Percentiles rank a stretch among this genome's conserved stretches.
Conservation (phyloP, 2,329 filamentous ascomycete species). For the Sarocladium kiliense region DNA sequence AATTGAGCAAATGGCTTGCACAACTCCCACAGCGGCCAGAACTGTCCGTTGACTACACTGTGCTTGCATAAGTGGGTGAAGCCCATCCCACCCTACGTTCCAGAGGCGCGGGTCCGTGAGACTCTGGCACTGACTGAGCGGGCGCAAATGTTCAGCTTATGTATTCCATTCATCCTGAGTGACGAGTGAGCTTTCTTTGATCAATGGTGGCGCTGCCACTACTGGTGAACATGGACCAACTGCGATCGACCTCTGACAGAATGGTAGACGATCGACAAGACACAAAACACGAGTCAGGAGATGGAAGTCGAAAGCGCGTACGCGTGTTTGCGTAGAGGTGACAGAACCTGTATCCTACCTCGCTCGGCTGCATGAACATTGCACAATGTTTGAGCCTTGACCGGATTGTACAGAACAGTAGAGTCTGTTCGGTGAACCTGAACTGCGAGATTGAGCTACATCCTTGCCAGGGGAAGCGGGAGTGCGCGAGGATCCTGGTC, state of each 20-base stretch:
- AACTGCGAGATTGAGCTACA: not conserved
- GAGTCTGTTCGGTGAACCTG: too few relatives aligned
- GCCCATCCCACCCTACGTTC: not conserved
- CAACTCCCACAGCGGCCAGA: too few relatives aligned
- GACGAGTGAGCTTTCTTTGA: too few relatives aligned
- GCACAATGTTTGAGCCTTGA: too few relatives aligned
- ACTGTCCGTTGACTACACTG: not conserved
- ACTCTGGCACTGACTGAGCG: not conserved
- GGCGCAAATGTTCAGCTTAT: constrained; percentile 1
- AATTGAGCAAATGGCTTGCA: not conserved
- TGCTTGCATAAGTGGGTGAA: not conserved
- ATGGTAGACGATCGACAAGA: too few relatives aligned
- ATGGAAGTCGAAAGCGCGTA: not conserved
- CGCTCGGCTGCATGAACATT: too few relatives aligned
- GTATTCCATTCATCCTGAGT: not conserved
- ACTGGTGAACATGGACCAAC: too few relatives aligned
- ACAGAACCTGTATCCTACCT: too few relatives aligned
- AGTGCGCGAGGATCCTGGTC: constrained; percentile 1
- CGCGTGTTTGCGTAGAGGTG: not conserved
- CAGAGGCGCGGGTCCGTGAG: not conserved
- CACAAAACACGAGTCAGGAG: too few relatives aligned
- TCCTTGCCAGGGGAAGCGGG: constrained; percentile 5
- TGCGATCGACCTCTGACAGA: too few relatives aligned
- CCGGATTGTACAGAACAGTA: too few relatives aligned
- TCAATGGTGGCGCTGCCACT: too few relatives aligned